Base-by-base conservation (phyloP, 306 rosid genomes). In the Acacia melanoxylon region DNA sequence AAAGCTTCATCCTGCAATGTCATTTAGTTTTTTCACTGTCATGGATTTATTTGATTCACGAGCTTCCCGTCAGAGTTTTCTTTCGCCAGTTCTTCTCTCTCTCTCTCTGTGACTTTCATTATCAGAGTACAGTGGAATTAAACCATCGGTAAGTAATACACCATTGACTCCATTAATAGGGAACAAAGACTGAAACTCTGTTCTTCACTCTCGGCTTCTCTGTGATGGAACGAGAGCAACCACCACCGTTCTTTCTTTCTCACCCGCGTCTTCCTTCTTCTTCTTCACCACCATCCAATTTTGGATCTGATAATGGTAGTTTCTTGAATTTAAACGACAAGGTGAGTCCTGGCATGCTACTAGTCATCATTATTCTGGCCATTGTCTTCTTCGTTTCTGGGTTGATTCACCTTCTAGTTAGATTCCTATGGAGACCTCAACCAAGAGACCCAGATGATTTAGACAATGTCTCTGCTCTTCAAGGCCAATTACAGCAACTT, bases 401-500 rank as follows among this genome's bases (percentile, higher is more conserved):
- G 67, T 83, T 96, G 80, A 97, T 96, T 35, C 99, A 96, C 81
- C 99, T 93, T 0, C 91, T 96, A 1, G 90, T 96, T 29, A 88
- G 99, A 86, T 93, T 90, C 58, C 92, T 95, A 1, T 70, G 91
- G 86, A 85, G 92, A 63, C 95, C 94, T 16, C 88, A 86, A 49
- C 80, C 37, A 24, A 87, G 94, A 83, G 92, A 92, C 77, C 81
- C 87, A 54, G 95, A 92, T 62, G 97, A 89, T 40, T 80, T 85
- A 45, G 93, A 89, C 70, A 89, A 84, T 79, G 97, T 87, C 62
- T 89, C 94, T 52, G 98, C 89, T 25, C 92, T 96, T 74, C 98
- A 96, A 83, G 99, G 99, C 1, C 99, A 96, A 76, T 83, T 93
- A 68, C 99, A 92, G 85, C 98, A 96, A 74, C 98, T 93, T 5